Conservation (phyloP, 768 basidiomycete genomes). For the Leccinum boreale region DNA sequence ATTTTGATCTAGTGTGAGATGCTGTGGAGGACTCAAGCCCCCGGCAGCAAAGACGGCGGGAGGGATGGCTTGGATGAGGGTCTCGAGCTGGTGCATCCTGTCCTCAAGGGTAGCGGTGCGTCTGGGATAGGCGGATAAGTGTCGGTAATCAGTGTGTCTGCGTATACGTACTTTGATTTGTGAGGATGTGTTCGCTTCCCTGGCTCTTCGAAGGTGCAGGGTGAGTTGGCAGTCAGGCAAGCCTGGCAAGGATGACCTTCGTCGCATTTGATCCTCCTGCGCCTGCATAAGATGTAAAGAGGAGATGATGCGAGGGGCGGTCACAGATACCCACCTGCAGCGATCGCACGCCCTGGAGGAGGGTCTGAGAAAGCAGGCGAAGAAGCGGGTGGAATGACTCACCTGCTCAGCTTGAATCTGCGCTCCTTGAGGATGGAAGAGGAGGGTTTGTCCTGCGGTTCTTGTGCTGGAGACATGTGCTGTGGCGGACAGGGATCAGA, state of each 20-base stretch:
- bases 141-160: slow-evolving; percentile 2
- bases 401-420: slow-evolving; percentile 88
- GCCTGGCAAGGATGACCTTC: slow-evolving; percentile 89
- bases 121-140: slow-evolving; percentile 34
- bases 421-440: slow-evolving; percentile 68
- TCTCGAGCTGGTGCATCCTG: slow-evolving; percentile 85
- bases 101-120: slow-evolving; percentile 83
- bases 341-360: slow-evolving; percentile 80
- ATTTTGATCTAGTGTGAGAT: slow-evolving; percentile 34
- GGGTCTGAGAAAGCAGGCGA: slow-evolving; percentile 5
- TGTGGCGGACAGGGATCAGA: slow-evolving; percentile 9
- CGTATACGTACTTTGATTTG: slow-evolving; percentile 74
- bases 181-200: slow-evolving; percentile 84
- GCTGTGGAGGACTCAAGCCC: slow-evolving; percentile 35
- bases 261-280: slow-evolving; percentile 83
- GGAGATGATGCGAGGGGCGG: not conserved
- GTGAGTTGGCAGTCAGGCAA: slow-evolving; percentile 75
- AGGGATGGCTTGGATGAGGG: slow-evolving; percentile 80
- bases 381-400: slow-evolving; percentile 14
- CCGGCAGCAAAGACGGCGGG: slow-evolving; percentile 73
- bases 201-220: slow-evolving; percentile 85
- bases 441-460: slow-evolving; percentile 42
- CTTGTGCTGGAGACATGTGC: slow-evolving; percentile 31
- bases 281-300: slow-evolving; percentile 39
- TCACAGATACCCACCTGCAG: slow-evolving; percentile 62